Evolutionary conservation across 2,329 filamentous ascomycete species (phyloP).

Genomic region (Xylariaceae sp.): DNA sequence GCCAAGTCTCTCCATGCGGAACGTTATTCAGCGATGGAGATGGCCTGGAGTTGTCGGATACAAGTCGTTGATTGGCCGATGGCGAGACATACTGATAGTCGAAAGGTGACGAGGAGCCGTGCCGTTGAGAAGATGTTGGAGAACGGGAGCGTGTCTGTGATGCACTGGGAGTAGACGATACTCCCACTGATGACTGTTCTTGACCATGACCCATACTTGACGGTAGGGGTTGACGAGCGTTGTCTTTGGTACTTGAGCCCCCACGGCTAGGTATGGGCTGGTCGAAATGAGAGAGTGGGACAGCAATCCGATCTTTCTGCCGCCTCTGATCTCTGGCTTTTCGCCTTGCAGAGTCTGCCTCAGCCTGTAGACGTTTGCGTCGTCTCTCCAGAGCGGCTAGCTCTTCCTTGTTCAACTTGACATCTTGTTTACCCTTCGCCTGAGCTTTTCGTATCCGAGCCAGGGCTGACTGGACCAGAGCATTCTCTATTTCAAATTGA

Average conservation of each 20-base stretch:
- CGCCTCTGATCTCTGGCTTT: slow-evolving; percentile 36
- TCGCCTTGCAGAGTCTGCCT: slow-evolving; percentile 42
- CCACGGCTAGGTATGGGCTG: slow-evolving; percentile 36
- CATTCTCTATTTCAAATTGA: slow-evolving; percentile 61
- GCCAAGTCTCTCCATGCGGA: slow-evolving; percentile 33
- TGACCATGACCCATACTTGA: slow-evolving; percentile 35
- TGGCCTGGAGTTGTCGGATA: slow-evolving; percentile 40
- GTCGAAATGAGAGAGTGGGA: slow-evolving; percentile 50
- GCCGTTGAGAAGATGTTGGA: slow-evolving; percentile 31
- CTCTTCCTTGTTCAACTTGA: slow-evolving; percentile 74
- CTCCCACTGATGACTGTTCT: slow-evolving; percentile 45
- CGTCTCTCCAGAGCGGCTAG: slow-evolving; percentile 71
- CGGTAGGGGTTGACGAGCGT: slow-evolving; percentile 36
- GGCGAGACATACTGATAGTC: slow-evolving; percentile 42
- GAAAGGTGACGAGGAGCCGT: slow-evolving; percentile 37
- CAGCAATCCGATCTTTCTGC: slow-evolving; percentile 42
- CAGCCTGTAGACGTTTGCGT: slow-evolving; percentile 53
- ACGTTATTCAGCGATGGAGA: slow-evolving; percentile 32
- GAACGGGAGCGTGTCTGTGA: slow-evolving; percentile 40
- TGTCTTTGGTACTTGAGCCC: slow-evolving; percentile 32
- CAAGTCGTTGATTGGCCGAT: slow-evolving; percentile 36
- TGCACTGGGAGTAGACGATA: slow-evolving; percentile 44
- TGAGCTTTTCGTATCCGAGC: slow-evolving; percentile 75
- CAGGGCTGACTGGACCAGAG: slow-evolving; percentile 70
- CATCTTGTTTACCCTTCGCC: slow-evolving; percentile 68